Conservation (phyloP, 1,139 yeast species). For the Saccharomyces hybrid region DNA sequence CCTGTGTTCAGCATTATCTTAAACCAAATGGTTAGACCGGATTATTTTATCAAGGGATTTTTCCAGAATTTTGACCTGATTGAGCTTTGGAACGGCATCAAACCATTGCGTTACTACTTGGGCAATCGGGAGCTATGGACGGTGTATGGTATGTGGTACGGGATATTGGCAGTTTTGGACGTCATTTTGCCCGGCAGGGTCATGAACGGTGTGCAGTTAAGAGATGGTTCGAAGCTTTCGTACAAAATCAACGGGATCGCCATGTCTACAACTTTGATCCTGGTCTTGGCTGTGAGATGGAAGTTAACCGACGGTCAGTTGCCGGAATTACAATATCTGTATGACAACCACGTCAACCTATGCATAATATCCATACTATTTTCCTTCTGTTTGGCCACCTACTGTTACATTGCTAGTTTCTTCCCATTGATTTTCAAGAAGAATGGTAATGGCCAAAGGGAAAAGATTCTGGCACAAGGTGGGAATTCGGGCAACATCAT, state of each 20-base stretch:
- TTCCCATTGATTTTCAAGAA: slow-evolving; percentile 40
- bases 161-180: slow-evolving; percentile 55
- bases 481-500: slow-evolving; percentile 74
- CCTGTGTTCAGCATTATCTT: slow-evolving; percentile 57
- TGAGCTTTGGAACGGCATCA: slow-evolving; percentile 30
- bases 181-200: slow-evolving; percentile 63
- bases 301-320: slow-evolving; percentile 44
- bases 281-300: slow-evolving; percentile 45
- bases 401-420: slow-evolving; percentile 64
- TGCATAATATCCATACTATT: slow-evolving; percentile 57
- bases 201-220: slow-evolving; percentile 57
- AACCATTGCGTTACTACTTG: slow-evolving; percentile 27
- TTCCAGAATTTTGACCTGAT: slow-evolving; percentile 37
- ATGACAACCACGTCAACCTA: slow-evolving; percentile 59
- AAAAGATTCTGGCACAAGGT: slow-evolving; percentile 70
- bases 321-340: slow-evolving; percentile 75
- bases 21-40: slow-evolving; percentile 50
- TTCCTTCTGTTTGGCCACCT: slow-evolving; percentile 53
- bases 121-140: slow-evolving; percentile 42
- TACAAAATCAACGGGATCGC: slow-evolving; percentile 83
- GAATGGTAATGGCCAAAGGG: slow-evolving; percentile 52
- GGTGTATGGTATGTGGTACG: slow-evolving; percentile 71
- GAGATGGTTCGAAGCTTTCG: slow-evolving; percentile 64
- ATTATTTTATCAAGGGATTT: slow-evolving; percentile 46
- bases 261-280: slow-evolving; percentile 42